Conservation (phyloP, 805 yeast genomes). For the Candida koratica region DNA sequence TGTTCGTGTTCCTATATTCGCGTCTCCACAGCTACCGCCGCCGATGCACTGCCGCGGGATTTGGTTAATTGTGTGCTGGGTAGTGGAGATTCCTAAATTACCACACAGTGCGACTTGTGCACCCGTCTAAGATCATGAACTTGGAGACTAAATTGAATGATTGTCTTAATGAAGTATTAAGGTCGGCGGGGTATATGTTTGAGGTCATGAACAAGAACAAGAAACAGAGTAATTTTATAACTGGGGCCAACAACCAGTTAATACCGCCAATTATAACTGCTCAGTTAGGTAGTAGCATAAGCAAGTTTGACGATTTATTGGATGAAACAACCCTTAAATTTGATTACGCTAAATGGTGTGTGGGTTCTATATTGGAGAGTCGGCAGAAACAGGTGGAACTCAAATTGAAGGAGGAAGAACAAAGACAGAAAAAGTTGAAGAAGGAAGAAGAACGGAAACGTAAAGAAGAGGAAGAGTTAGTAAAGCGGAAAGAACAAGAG, state of each 20-base stretch:
- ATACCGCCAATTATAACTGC: conserved; percentile 35
- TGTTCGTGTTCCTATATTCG: no score
- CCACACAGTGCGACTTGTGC: conserved; percentile 6
- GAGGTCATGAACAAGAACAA: conserved; percentile 40
- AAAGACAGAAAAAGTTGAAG: conserved; percentile 20
- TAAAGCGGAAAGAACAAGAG: conserved; percentile 16
- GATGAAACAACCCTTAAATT: conserved; percentile 40
- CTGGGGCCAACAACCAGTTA: conserved; percentile 41
- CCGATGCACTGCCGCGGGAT: no score
- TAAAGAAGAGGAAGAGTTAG: conserved; percentile 16
- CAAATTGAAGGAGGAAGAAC: conserved; percentile 31
- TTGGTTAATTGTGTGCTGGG: background rate
- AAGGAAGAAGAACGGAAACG: conserved; percentile 18
- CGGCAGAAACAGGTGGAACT: conserved; percentile 40
- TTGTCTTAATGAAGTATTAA: conserved; percentile 39
- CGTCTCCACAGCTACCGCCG: no score
- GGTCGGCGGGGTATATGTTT: conserved; percentile 41
- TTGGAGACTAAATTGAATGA: conserved; percentile 37
- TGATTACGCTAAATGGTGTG: conserved; percentile 43
- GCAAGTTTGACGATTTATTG: conserved; percentile 38
- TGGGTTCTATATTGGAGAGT: conserved; percentile 39
- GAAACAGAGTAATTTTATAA: conserved; percentile 37
- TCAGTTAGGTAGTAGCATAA: conserved; percentile 32
- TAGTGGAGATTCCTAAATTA: background rate
- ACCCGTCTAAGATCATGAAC: conserved; percentile 23